A percentile compares a stretch with the other conserved stretches of the same genome.
Evolutionary conservation across 176 grass and related monocot species (phyloP).

Genomic region (Elymus sibiricus): DNA sequence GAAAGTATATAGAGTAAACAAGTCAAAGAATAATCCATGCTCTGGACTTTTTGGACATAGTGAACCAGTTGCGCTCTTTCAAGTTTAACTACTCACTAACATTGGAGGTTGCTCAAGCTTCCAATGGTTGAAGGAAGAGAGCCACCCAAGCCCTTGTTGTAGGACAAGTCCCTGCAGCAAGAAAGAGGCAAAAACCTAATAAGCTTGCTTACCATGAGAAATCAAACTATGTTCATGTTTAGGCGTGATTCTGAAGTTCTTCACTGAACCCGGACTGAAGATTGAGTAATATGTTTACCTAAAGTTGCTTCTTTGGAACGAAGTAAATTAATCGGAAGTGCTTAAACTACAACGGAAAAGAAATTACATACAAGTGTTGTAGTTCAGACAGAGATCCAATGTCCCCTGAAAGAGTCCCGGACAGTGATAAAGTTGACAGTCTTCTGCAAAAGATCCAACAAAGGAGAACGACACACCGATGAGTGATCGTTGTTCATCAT

Average conservation of each 20-base stretch:
- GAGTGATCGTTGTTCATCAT: neutral
- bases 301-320: neutral
- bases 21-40: neutral
- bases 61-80: neutral
- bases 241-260: neutral
- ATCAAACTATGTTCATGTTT: neutral
- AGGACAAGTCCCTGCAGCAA: constrained; percentile 68
- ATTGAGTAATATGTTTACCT: neutral
- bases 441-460: constrained; percentile 35
- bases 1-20: neutral
- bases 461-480: neutral
- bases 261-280: neutral
- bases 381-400: constrained; percentile 48
- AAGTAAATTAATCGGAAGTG: neutral
- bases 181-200: neutral
- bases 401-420: constrained; percentile 68
- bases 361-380: constrained; percentile 43
- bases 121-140: constrained; percentile 55
- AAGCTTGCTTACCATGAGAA: neutral
- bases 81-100: constrained; percentile 38
- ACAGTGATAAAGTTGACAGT: constrained; percentile 59
- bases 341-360: neutral
- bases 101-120: constrained; percentile 53
- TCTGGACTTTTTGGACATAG: neutral
- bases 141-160: constrained; percentile 60